Conservation (phyloP, 1,139 yeast species). For the Petasospora rhodanensis region DNA sequence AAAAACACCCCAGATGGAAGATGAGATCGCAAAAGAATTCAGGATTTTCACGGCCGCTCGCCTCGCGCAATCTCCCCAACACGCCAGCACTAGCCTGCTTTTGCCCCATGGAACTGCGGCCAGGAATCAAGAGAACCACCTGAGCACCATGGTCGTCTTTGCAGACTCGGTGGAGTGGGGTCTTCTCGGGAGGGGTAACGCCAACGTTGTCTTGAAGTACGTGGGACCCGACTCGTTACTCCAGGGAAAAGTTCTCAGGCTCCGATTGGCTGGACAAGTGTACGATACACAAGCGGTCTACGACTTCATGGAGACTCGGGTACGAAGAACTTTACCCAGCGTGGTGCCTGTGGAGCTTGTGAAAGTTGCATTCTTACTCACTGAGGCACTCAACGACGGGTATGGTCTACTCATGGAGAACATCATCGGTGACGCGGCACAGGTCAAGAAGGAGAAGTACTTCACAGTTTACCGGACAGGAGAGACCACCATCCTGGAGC, state of each 20-base stretch:
- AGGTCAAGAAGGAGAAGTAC: slow-evolving; percentile 13
- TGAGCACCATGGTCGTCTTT: no score
- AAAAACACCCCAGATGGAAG: no score
- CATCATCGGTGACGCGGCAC: neutral
- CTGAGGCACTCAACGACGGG: slow-evolving; percentile 20
- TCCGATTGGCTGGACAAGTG: slow-evolving; percentile 15
- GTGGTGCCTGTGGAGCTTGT: slow-evolving; percentile 13
- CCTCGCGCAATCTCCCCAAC: no score
- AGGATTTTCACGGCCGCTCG: no score
- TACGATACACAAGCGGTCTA: slow-evolving; percentile 14
- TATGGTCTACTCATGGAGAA: slow-evolving; percentile 19
- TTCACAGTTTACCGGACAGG: slow-evolving; percentile 7
- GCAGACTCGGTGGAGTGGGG: no score
- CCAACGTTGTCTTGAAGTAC: slow-evolving; percentile 20
- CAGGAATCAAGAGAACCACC: no score
- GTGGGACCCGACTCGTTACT: slow-evolving; percentile 9
- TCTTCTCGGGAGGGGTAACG: slow-evolving; percentile 20
- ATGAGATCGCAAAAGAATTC: no score
- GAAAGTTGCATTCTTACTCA: slow-evolving; percentile 8
- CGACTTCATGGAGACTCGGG: slow-evolving; percentile 8
- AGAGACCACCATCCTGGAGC: slow-evolving; percentile 25
- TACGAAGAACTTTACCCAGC: neutral
- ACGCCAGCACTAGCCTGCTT: no score
- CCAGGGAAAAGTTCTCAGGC: slow-evolving; percentile 15
- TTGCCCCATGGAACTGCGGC: no score